Base-by-base conservation (phyloP, 805 yeast genomes). In the Candida sonorensis region DNA sequence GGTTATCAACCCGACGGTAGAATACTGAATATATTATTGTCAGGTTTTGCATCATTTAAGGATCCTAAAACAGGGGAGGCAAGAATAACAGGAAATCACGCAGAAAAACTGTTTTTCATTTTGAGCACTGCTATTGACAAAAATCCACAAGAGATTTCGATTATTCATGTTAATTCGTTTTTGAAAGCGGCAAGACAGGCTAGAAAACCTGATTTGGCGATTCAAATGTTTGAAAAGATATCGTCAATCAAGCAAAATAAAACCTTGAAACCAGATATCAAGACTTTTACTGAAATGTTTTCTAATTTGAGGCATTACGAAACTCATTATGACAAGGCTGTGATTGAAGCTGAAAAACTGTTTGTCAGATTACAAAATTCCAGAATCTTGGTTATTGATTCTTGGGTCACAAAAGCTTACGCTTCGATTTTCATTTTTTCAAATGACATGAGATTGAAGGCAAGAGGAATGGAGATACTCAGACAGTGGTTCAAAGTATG, bases 1-100 rank as follows among this genome's bases (percentile, higher is more conserved):
- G 71, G 69, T 1, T 64, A 76, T 10, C 67, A 69, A 2, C 58
- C 67, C 5, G 72, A 77, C 42, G 69, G 72, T 17, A 61, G 64
- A 20, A 58, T 73, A 2, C 48, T 64, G 29, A 70, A 72, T 6
- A 63, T 71, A 5, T 32, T 73, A 7, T 67, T 73, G 31, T 53
- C 62, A 23, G 75, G 72, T 0, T 57, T 67, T 35, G 59, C 73
- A 1, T 55, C 57, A 7, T 48, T 50, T n/a, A 34, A 46, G 21
- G 33, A 35, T 9, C 42, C 45, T 10, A 18, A 30, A 3, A 32
- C 30, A 4, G 29, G 25, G 4, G 33, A 28, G 11, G 19, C 34
- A 15, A 28, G 36, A 7, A 40, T 69, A 4, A 53, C 69, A 11
- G 33, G 35, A 5, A 53, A 50, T 10, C 63, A 58, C 26, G 61